Base-by-base conservation (phyloP, 2,329 filamentous ascomycete genomes). In the Cadophora luteo-olivacea region DNA sequence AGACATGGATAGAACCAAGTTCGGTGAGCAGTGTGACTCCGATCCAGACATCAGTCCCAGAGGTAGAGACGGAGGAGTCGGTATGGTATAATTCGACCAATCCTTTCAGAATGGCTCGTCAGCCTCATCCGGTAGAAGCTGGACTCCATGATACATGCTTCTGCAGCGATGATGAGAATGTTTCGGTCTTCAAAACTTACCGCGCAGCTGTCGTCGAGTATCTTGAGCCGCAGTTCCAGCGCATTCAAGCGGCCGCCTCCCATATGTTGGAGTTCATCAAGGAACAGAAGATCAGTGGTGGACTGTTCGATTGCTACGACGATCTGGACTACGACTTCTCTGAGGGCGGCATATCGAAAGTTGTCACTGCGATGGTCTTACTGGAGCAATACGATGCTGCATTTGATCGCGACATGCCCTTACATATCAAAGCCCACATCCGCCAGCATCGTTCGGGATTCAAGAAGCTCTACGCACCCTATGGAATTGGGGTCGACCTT, bases 171-270 rank as follows among this genome's bases (percentile, higher is more conserved):
- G 16, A 45, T 19, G 41, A 19, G 16, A 14, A 16, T 19, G 16
- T 11, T 14, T 14, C 12, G 22, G 61, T 4, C 22, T 36, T 6
- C 38, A 65, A 64, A 16, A 14, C 19, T 11, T 38, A 36, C 4
- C 32, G 66, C 9, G 36, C 16, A 16, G 11, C 8, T 4, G 60
- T 58, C 3, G 7, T 70, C 1, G 33, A 63, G 4, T 66, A 41
- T 36, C 60, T 68, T 1, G 66, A 70, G 38, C 38, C 52, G 0
- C 69, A 70, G 33, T 68, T 68, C 24, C 33, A 48, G 25, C 41
- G 58, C 3, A 64, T 70, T 24, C 19, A 33, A 1, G 1, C 29
- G 0, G 36, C 54, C 9, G 49, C 38, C 2, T 9, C 48, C 12
- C 32, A 22, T 1, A 19, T 66, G 0, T 19, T 36, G 12, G 29